Conservation (phyloP, 2,329 filamentous ascomycete genomes). For the Arachnopeziza araneosa region DNA sequence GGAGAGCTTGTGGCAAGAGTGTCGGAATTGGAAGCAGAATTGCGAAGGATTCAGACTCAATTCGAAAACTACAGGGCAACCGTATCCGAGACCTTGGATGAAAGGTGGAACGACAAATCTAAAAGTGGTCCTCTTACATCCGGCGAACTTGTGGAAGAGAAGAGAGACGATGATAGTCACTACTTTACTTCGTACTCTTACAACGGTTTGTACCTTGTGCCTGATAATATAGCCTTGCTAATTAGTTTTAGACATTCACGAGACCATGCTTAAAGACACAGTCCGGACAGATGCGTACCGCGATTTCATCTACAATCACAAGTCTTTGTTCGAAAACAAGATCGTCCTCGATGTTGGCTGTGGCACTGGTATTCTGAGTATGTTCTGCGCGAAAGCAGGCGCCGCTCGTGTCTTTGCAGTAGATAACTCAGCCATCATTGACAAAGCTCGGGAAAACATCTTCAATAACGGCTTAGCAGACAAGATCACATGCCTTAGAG, state of each 20-base stretch:
- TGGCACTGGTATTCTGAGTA: slow-evolving; percentile 79
- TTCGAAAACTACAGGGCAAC: slow-evolving; percentile 36
- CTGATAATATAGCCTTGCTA: not conserved
- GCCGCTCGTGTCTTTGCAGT: slow-evolving; percentile 84
- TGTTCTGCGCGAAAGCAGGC: slow-evolving; percentile 91
- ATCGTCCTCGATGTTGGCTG: slow-evolving; percentile 88
- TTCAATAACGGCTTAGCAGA: slow-evolving; percentile 71
- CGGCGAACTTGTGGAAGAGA: slow-evolving; percentile 28
- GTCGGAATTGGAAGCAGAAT: slow-evolving; percentile 34
- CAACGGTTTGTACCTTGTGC: slow-evolving; percentile 46
- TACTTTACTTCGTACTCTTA: slow-evolving; percentile 62
- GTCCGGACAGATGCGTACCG: slow-evolving; percentile 87
- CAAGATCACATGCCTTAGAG: slow-evolving; percentile 72
- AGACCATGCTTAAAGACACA: slow-evolving; percentile 89
- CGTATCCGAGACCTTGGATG: slow-evolving; percentile 36
- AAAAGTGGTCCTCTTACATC: not conserved
- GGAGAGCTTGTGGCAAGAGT: slow-evolving; percentile 29
- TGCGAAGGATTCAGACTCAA: slow-evolving; percentile 34
- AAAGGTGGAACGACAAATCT: slow-evolving; percentile 32
- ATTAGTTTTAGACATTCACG: slow-evolving; percentile 68
- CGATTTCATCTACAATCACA: slow-evolving; percentile 92
- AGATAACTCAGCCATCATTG: slow-evolving; percentile 85
- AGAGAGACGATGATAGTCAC: slow-evolving; percentile 48
- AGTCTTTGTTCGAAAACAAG: slow-evolving; percentile 79
- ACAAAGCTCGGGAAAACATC: slow-evolving; percentile 79